A percentile compares a stretch with the other conserved stretches of the same genome.
phyloP scores from a whole-genome alignment of 495 filamentous ascomycete genomes.

The Trichoderma gamsii region DNA sequence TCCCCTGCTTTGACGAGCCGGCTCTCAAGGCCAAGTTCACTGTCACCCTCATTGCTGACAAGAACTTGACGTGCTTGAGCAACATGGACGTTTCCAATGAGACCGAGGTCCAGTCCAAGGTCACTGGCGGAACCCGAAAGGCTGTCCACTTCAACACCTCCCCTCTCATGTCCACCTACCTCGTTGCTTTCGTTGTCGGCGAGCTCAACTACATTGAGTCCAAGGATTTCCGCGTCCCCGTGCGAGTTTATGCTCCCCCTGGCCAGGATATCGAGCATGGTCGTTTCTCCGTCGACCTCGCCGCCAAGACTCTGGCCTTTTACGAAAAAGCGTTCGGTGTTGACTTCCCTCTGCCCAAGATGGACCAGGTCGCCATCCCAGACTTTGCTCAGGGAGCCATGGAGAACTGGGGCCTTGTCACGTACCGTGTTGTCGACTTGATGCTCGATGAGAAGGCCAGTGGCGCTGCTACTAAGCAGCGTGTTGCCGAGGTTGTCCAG shows the following conservation, averaged over 20 bases:
- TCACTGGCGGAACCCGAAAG: slow-evolving; percentile 59
- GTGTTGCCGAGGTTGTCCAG: slow-evolving; percentile 89
- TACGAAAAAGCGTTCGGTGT: slow-evolving; percentile 92
- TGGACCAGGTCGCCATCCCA: slow-evolving; percentile 90
- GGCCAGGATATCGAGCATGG: slow-evolving; percentile 79
- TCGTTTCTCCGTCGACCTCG: slow-evolving; percentile 76
- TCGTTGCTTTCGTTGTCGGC: slow-evolving; percentile 91
- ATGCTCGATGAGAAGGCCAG: slow-evolving; percentile 88
- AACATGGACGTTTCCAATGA: slow-evolving; percentile 77
- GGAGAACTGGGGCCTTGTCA: slow-evolving; percentile 93
- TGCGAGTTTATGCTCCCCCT: slow-evolving; percentile 88
- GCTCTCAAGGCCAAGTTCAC: slow-evolving; percentile 95
- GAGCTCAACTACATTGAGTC: slow-evolving; percentile 95
- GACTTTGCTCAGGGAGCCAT: slow-evolving; percentile 67
- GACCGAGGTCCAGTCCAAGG: slow-evolving; percentile 38
- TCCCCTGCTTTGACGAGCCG: slow-evolving; percentile 98
- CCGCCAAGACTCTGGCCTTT: slow-evolving; percentile 83
- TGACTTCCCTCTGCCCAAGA: slow-evolving; percentile 93
- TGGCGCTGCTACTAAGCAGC: slow-evolving; percentile 78
- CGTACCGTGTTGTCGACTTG: slow-evolving; percentile 88
- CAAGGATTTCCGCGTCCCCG: slow-evolving; percentile 78
- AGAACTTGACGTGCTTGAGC: slow-evolving; percentile 79
- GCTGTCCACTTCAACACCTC: slow-evolving; percentile 77
- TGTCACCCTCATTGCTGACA: slow-evolving; percentile 82
- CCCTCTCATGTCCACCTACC: slow-evolving; percentile 95